A percentile compares a stretch with the other conserved stretches of the same genome.
Evolutionary conservation across 2,329 filamentous ascomycete species (phyloP).

Genomic region (Cadophora sp.): DNA sequence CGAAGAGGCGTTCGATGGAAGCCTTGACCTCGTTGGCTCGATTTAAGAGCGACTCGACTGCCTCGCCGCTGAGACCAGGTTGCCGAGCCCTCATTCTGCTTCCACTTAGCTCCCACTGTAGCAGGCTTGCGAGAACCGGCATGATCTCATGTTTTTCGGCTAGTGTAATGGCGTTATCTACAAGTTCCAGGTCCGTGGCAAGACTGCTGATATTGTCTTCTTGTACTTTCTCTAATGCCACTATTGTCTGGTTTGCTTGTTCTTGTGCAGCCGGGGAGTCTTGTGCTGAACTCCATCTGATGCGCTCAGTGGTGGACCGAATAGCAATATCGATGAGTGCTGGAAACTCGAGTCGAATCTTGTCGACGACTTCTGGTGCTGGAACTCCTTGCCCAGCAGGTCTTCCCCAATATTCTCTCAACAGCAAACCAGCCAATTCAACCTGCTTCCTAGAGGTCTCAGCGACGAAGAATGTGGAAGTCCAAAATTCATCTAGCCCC

Average conservation of each 20-base stretch:
- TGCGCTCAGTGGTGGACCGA: conserved; percentile 64
- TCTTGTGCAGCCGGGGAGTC: conserved; percentile 54
- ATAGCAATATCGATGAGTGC: conserved; percentile 64
- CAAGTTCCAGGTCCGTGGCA: conserved; percentile 56
- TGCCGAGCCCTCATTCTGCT: conserved; percentile 17
- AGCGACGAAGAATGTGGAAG: conserved; percentile 69
- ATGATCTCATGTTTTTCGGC: conserved; percentile 70
- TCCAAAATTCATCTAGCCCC: conserved; percentile 84
- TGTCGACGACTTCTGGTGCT: conserved; percentile 45
- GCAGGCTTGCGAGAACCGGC: conserved; percentile 62
- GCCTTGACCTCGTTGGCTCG: conserved; percentile 35
- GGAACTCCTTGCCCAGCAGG: conserved; percentile 37
- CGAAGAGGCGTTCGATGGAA: conserved; percentile 52
- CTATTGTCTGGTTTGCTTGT: conserved; percentile 55
- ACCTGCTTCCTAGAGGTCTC: conserved; percentile 67
- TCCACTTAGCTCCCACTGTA: conserved; percentile 39
- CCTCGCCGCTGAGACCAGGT: conserved; percentile 23
- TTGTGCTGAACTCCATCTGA: conserved; percentile 62
- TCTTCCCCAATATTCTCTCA: conserved; percentile 45
- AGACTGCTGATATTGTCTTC: conserved; percentile 55
- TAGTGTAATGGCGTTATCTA: conserved; percentile 63
- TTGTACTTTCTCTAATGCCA: conserved; percentile 50
- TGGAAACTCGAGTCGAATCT: conserved; percentile 58
- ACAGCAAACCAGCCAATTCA: conserved; percentile 54
- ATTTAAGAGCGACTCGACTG: conserved; percentile 16